These are phyloP conservation scores for Curvularia sp. DNA, from an alignment of 2,329 filamentous ascomycete species.

Conservation along the genomic window DNA sequence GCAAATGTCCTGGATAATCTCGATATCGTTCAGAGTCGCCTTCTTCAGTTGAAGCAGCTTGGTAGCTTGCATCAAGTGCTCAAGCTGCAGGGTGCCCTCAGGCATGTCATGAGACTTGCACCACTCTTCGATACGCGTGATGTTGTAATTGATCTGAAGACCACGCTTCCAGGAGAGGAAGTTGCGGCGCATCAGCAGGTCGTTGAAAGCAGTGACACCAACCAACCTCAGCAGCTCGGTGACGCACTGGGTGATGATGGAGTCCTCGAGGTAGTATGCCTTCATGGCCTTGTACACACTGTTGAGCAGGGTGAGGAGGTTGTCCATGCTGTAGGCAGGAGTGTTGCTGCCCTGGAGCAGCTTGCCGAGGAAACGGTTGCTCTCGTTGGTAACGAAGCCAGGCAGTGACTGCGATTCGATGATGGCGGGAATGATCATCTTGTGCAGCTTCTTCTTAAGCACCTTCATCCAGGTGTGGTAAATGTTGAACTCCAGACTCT, in stretches of 20 bases:
- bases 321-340: conserved; percentile 99
- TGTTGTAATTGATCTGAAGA: conserved; percentile 99
- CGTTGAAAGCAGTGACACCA: conserved; percentile 97
- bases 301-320: conserved; percentile 92
- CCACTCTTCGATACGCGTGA: conserved; percentile 99
- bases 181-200: conserved; percentile 95
- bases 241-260: conserved; percentile 93
- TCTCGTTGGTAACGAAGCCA: conserved; percentile 98
- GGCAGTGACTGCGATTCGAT: conserved; percentile 98
- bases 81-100: conserved; percentile 93
- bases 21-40: conserved; percentile 97
- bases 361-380: conserved; percentile 97
- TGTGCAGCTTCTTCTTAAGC: conserved; percentile 97
- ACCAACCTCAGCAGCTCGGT: conserved; percentile 92
- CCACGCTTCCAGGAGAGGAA: conserved; percentile 99
- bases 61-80: conserved; percentile 99
- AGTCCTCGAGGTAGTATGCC: conserved; percentile 95
- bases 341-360: conserved; percentile 87
- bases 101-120: conserved; percentile 99
- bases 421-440: conserved; percentile 99
- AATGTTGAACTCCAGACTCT: conserved; percentile 99
- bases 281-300: conserved; percentile 99
- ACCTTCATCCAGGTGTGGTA: conserved; percentile 99
- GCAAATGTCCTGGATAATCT: conserved; percentile 99
- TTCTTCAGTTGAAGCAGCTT: conserved; percentile 99